phyloP scores from a whole-genome alignment of 345 rosid genomes.

The Rubroshorea leprosula region DNA sequence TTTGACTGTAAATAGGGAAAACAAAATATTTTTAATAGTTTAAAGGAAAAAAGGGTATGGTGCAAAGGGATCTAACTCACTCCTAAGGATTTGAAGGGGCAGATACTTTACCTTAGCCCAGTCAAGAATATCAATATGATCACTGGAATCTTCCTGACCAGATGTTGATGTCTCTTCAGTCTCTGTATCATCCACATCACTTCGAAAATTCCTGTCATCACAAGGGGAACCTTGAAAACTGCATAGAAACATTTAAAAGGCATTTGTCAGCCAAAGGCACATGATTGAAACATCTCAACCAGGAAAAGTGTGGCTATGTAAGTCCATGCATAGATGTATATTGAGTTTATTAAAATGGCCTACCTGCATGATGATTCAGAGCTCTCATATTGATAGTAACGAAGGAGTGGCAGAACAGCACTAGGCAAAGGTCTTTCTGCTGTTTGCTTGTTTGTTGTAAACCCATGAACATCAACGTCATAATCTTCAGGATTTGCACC shows the following conservation, averaged over 20 bases:
- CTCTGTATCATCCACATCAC: constrained; percentile 65
- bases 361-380: constrained; percentile 82
- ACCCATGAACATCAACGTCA: constrained; percentile 35
- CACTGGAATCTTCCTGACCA: constrained; percentile 74
- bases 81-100: background rate
- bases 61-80: background rate
- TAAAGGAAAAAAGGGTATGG: background rate
- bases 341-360: constrained; percentile 5
- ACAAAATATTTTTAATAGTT: constrained; percentile 8
- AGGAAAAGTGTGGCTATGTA: background rate
- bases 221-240: constrained; percentile 76
- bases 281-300: too few species aligned
- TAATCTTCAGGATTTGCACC: constrained; percentile 30
- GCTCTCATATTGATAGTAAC: constrained; percentile 68
- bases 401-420: constrained; percentile 54
- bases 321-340: background rate
- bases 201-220: constrained; percentile 58
- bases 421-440: constrained; percentile 49
- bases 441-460: constrained; percentile 36
- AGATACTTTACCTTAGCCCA: constrained; percentile 70
- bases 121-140: constrained; percentile 69
- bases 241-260: constrained; percentile 22
- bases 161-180: constrained; percentile 79
- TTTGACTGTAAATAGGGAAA: constrained; percentile 46
- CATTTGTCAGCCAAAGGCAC: background rate